Evolutionary conservation across 306 rosid genomes (phyloP), one percentile per base, ranked within the genome.

Genomic region (Potentilla sterilis): DNA sequence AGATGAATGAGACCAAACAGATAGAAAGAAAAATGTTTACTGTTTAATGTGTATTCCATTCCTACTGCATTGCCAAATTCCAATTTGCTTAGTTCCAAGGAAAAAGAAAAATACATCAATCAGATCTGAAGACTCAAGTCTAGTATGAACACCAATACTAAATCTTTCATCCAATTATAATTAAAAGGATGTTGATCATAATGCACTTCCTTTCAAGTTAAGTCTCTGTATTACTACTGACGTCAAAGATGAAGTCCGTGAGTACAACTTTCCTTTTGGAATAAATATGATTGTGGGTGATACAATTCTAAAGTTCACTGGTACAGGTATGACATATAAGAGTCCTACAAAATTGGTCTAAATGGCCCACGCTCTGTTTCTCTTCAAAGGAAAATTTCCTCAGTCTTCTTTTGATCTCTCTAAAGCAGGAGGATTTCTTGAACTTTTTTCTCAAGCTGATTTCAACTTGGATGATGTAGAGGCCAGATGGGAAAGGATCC

Each of bases 401-500:
- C 42, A 8, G 12, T 74, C 78, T 68, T 34, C 76, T 82, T 41
- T 42, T 44, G 32, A 15, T 7, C 38, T 3, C 22, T 72, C 40
- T 28, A 41, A 58, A 65, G 42, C 24, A 3, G 70, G 58, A 44
- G 38, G 28, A 44, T 32, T 24, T 11, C 77, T 59, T 44, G 19
- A 7, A 24, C 18, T 44, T 35, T 19, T 41, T 67, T 37, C 78
- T 92, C 89, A 96, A 75, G 97, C 91, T 70, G 99, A 90, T 81
- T 96, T 96, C 89, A 92, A 82, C 89, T 96, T 96, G 87, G 87
- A 71, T 42, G 99, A 90, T 40, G 89, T 62, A 13, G 91, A 87
- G 61, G 99, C 98, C 47, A 87, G 90, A 74, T 92, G 89, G 81
- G 98, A 92, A 47, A 92, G 99, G 75, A 79, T 87, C 69, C 93